Conservation (phyloP, 495 filamentous ascomycete species). For the Penicillium malachiteum region DNA sequence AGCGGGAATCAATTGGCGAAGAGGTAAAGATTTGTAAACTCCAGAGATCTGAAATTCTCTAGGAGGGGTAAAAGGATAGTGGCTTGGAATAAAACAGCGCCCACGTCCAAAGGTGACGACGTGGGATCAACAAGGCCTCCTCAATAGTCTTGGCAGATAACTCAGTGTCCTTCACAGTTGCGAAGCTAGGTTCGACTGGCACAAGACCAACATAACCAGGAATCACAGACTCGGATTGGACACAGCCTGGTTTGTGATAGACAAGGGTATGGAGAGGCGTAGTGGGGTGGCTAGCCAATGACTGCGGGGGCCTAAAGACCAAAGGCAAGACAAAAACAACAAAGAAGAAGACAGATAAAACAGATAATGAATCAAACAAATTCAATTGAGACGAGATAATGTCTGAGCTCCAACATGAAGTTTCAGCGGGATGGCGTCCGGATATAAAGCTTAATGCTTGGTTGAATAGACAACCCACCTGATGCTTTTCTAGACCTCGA, state of each 20-base stretch:
- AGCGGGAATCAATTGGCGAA: neutral
- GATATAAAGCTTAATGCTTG: conserved; percentile 27
- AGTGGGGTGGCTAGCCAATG: conserved; percentile 17
- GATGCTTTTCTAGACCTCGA: neutral
- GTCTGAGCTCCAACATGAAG: conserved; percentile 3
- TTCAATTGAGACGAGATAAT: neutral
- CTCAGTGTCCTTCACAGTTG: conserved; percentile 4
- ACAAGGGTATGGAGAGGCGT: conserved; percentile 14
- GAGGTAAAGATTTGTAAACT: neutral
- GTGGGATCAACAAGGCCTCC: conserved; percentile 10
- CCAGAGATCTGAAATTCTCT: neutral
- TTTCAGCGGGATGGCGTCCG: conserved; percentile 19
- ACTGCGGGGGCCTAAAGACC: neutral
- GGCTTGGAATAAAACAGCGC: neutral
- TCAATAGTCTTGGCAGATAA: neutral
- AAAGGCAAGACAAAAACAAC: conserved; percentile 6
- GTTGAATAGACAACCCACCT: conserved; percentile 1
- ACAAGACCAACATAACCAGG: conserved; percentile 6
- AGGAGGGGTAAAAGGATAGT: neutral
- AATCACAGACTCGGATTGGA: conserved; percentile 16
- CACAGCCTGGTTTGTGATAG: conserved; percentile 2
- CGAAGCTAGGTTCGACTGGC: conserved; percentile 4
- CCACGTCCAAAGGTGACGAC: neutral
- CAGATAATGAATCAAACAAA: neutral
- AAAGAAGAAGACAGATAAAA: conserved; percentile 3